Conservation (phyloP, 768 basidiomycete species). For the Collybia sp. region DNA sequence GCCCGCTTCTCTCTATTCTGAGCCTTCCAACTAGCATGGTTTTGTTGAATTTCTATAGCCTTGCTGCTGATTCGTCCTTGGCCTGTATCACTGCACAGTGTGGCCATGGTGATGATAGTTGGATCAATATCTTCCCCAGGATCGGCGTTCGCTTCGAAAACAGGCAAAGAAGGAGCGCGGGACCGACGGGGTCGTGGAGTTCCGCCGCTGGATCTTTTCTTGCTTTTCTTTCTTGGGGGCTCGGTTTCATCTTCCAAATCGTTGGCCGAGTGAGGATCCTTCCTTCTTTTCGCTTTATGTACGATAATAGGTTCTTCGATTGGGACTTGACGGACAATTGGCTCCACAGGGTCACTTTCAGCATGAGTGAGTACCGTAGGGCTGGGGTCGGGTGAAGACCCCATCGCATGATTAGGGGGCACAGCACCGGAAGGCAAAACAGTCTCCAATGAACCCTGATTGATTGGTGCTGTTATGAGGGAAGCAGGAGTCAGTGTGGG, state of each 20-base stretch:
- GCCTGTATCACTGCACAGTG: slow-evolving; percentile 72
- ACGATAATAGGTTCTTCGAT: too few relatives aligned
- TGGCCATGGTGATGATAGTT: slow-evolving; percentile 80
- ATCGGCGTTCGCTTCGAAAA: slow-evolving; percentile 53
- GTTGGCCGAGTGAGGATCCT: background rate
- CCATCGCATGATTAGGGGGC: too few relatives aligned
- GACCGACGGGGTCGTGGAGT: slow-evolving; percentile 31
- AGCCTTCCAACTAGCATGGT: slow-evolving; percentile 69
- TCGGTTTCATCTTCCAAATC: background rate
- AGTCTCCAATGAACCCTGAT: too few relatives aligned
- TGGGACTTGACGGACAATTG: too few relatives aligned
- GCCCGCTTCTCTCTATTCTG: slow-evolving; percentile 63
- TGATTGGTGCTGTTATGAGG: too few relatives aligned
- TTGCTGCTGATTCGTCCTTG: slow-evolving; percentile 78
- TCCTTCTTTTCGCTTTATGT: background rate
- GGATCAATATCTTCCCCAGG: slow-evolving; percentile 79
- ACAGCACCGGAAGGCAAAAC: too few relatives aligned
- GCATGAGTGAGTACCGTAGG: too few relatives aligned
- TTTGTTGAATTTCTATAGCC: slow-evolving; percentile 64
- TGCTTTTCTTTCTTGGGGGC: slow-evolving; percentile 1
- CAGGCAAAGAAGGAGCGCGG: slow-evolving; percentile 47
- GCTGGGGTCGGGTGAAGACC: too few relatives aligned
- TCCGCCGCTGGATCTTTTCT: slow-evolving; percentile 19
- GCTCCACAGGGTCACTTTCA: too few relatives aligned
- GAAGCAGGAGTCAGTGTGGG: too few relatives aligned